Conservation (phyloP, 352 stramenopile species). For the Halophytophthora polymorphica region DNA sequence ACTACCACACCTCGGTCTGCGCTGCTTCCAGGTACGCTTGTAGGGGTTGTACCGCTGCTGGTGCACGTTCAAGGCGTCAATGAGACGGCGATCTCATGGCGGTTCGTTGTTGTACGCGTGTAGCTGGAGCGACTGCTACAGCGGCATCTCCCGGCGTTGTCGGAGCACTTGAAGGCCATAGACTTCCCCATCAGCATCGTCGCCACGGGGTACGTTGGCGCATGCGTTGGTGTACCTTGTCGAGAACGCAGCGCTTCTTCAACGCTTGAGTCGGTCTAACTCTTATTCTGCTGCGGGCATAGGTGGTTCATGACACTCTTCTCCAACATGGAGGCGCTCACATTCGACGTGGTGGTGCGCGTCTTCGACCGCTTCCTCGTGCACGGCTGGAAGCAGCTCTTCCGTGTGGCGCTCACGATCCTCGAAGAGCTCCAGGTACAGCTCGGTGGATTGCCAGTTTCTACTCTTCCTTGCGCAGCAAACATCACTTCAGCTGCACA, state of each 20-base stretch:
- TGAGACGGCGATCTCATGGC: background rate
- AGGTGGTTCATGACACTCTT: constrained; percentile 87
- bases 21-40: constrained; percentile 59
- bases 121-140: constrained; percentile 54
- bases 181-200: constrained; percentile 75
- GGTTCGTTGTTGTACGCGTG: too few species aligned
- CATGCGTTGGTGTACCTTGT: too few species aligned
- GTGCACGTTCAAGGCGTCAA: too few species aligned
- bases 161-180: constrained; percentile 41
- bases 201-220: constrained; percentile 42
- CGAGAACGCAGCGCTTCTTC: background rate
- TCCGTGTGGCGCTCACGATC: constrained; percentile 60
- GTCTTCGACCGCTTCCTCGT: constrained; percentile 68
- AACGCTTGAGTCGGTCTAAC: constrained; percentile 1
- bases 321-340: constrained; percentile 68
- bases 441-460: too few species aligned
- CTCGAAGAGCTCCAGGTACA: constrained; percentile 48
- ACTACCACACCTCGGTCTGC: constrained; percentile 55
- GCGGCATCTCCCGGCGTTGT: constrained; percentile 37
- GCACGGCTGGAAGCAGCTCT: constrained; percentile 71
- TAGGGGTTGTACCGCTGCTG: too few species aligned
- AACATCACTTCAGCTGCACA: too few species aligned
- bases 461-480: too few species aligned
- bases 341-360: constrained; percentile 52
- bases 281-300: background rate